Evolutionary conservation across 129 eudicot species (phyloP).

Genomic region (Saposhnikovia divaricata): DNA sequence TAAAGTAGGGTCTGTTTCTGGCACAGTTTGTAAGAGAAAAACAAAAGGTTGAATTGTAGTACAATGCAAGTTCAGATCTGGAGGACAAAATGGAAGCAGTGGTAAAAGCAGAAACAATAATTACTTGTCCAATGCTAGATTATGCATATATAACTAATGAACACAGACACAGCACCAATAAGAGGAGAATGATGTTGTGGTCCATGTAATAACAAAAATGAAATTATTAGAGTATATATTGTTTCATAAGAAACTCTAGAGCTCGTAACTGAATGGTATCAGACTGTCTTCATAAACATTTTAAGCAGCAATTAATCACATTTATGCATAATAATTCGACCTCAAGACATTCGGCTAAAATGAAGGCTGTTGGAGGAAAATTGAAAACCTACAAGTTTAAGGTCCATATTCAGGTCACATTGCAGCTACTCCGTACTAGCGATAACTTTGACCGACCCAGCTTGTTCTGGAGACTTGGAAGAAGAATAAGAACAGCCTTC

Average conservation of each 20-base stretch:
- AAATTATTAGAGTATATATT: neutral
- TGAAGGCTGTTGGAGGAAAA: neutral
- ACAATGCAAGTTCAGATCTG: conserved; percentile 8
- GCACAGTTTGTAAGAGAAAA: neutral
- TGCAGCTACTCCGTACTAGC: neutral
- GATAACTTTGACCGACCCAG: neutral
- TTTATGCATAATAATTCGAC: neutral
- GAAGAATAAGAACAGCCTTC: neutral
- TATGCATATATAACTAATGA: neutral
- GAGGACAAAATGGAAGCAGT: neutral
- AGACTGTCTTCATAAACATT: no score
- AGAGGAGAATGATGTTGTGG: neutral
- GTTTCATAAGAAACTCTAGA: neutral
- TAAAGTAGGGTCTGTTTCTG: neutral
- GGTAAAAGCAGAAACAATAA: neutral
- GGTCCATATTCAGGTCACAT: neutral
- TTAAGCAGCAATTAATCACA: neutral
- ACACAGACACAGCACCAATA: neutral
- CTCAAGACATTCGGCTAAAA: neutral
- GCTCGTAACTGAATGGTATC: neutral
- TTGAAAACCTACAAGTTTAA: neutral
- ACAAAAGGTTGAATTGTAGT: neutral
- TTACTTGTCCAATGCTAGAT: neutral
- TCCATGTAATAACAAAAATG: neutral
- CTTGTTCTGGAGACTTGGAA: neutral